Evolutionary conservation across 2,329 filamentous ascomycete species (phyloP), one percentile per base, ranked within the genome.

Genomic region (Claviceps maximensis): DNA sequence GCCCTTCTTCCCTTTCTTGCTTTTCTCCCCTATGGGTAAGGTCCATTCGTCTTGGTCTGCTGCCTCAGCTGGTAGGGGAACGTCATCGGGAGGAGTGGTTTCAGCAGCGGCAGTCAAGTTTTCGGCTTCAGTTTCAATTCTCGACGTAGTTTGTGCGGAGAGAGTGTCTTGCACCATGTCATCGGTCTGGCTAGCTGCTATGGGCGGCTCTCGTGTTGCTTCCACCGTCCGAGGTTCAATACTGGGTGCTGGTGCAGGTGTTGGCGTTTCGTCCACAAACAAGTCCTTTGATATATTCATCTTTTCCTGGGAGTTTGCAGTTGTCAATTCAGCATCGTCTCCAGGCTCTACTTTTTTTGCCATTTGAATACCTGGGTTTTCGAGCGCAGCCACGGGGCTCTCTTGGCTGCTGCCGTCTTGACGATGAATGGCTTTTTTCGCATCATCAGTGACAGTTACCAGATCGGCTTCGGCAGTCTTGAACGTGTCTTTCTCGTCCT

Each of bases 221-320:
- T 54, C 47, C 7, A 21, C 13, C 13, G 53, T 17, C 33, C 40
- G 44, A 4, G 50, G 7, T n/a, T 54, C 51, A 12, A 41, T 12
- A 36, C 46, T 42, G 47, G 47, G 8, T n/a, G 51, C 50, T 46
- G 48, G 12, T n/a, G 41, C 41, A 5, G 48, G 23, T 31, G 33
- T 41, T 27, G 38, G 33, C 19, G 27, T 42, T n/a, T 42, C 23
- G 23, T 53, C 50, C 41, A 27, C 33, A 23, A 17, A 38, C 38
- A 45, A 21, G 21, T 44, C n/a, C 44, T 31, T 52, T 2, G 52
- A 36, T 44, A 47, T 55, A 9, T 19, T 45, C 54, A 66, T 60
- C 58, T 66, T 67, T 64, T 57, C 68, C 61, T 67, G 66, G 49
- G 63, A 70, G 57, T 74, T 71, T 54, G 69, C 71, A 51, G 62